phyloP scores from a whole-genome alignment of 2,329 filamentous ascomycete species.

The Fusarium siculi region DNA sequence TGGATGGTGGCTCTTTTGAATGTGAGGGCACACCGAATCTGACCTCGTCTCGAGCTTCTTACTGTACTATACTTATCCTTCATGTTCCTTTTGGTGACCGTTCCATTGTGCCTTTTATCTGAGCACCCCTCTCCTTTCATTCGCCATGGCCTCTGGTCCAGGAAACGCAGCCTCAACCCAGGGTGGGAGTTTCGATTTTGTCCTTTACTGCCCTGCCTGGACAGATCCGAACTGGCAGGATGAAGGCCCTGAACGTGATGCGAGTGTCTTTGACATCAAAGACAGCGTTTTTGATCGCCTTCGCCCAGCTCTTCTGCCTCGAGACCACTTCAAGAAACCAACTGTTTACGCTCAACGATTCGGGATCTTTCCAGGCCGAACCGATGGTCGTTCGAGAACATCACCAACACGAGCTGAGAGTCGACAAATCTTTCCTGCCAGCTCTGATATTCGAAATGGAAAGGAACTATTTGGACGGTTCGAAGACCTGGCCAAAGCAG shows the following conservation, averaged over 20 bases:
- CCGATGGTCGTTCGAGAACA: slow-evolving; percentile 46
- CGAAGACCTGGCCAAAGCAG: slow-evolving; percentile 14
- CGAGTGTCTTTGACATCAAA: slow-evolving; percentile 20
- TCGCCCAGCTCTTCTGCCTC: slow-evolving; percentile 39
- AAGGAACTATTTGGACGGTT: slow-evolving; percentile 38
- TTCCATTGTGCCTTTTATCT: neutral
- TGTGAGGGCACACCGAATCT: neutral
- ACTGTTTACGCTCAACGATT: slow-evolving; percentile 45
- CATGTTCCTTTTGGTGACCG: neutral
- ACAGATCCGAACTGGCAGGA: slow-evolving; percentile 45
- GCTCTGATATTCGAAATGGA: slow-evolving; percentile 19
- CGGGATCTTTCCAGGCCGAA: slow-evolving; percentile 43
- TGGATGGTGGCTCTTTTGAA: neutral
- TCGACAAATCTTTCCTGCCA: slow-evolving; percentile 17
- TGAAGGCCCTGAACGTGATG: slow-evolving; percentile 10
- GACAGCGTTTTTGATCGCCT: slow-evolving; percentile 33
- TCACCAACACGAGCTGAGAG: slow-evolving; percentile 44
- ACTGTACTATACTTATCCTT: neutral
- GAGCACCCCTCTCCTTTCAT: neutral
- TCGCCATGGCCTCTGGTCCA: slow-evolving; percentile 7
- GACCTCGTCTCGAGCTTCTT: neutral
- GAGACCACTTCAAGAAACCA: slow-evolving; percentile 39
- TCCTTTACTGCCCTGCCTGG: slow-evolving; percentile 42
- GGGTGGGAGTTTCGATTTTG: slow-evolving; percentile 1
- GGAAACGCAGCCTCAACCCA: neutral